Evolutionary conservation across 2,329 filamentous ascomycete genomes (phyloP), one percentile per base, ranked within the genome.

Genomic region (Byssochlamys sp.): DNA sequence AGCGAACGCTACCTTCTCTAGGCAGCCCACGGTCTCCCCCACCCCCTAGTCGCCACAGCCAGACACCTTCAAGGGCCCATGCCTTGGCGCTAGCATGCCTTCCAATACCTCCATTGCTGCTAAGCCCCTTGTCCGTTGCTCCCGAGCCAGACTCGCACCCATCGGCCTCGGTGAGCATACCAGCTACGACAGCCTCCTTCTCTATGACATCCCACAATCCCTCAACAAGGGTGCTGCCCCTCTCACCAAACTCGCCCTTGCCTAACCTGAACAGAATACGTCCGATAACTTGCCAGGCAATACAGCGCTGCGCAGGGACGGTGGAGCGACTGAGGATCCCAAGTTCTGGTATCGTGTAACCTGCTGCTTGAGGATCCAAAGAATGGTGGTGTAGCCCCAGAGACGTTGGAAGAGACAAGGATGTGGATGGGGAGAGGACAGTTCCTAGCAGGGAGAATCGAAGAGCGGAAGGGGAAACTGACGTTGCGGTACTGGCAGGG

Each of bases 311-410:
- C 0, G 89, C 87, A 0, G 94, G 84, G 24, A 96, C 90, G 0
- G 86, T 84, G 57, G 89, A 95, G 33, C 92, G 82, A 3, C 90
- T 85, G 1, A 96, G 80, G 31, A 87, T 84, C 1, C 90, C 86
- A 1, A 99, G 79, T 73, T 99, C 94, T 0, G 85, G 84, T 29
- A 99, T 83, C 0, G 94, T 97, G 73, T 99, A 99, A 0, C 94
- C 94, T 0, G 94, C 94, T 1, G 91, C 90, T 72, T 95, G 90
- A 14, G 94, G 94, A 1, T 92, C 91, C 58, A 91, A 85, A 61
- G 88, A 91, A 71, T 99, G 94, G 72, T 99, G 92, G 72, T 99
- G 94, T 12, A 99, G 80, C 0, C 94, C 94, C 59, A 87, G 83
- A 11, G 84, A 86, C 0, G 84, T 84, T 4, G 92, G 89, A 27